Conservation (phyloP, 2,329 filamentous ascomycete genomes). For the Cladophialophora immunda region DNA sequence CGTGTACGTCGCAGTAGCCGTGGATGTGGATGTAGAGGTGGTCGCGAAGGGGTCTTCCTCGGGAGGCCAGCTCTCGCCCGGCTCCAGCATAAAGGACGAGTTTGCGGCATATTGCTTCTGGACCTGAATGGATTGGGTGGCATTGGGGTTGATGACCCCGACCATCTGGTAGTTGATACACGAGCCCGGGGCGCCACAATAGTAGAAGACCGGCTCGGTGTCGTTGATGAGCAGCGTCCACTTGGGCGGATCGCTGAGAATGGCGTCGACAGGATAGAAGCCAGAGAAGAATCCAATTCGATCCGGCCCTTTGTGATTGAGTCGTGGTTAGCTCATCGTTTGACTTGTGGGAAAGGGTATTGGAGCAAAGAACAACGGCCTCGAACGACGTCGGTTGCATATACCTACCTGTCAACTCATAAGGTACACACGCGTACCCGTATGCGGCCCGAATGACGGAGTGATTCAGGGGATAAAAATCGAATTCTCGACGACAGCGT, state of each 20-base stretch:
- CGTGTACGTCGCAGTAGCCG: constrained; percentile 1
- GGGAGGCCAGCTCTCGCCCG: constrained; percentile 36
- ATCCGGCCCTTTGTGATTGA: constrained; percentile 50
- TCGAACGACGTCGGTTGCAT: not conserved
- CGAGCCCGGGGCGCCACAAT: constrained; percentile 72
- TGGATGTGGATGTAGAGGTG: constrained; percentile 15
- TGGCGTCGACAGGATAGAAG: constrained; percentile 56
- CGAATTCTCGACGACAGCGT: constrained; percentile 49
- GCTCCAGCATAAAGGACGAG: constrained; percentile 35
- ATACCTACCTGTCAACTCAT: constrained; percentile 49
- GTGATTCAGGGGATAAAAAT: constrained; percentile 70
- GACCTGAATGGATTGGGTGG: constrained; percentile 30
- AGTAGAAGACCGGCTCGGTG: constrained; percentile 72
- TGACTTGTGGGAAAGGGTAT: not conserved
- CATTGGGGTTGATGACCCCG: constrained; percentile 73
- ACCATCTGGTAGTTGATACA: constrained; percentile 75
- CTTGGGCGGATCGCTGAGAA: constrained; percentile 54
- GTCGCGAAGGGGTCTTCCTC: constrained; percentile 30
- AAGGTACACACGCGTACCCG: constrained; percentile 69
- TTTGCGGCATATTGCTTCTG: constrained; percentile 36
- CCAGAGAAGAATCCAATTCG: constrained; percentile 65
- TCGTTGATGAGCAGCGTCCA: constrained; percentile 63
- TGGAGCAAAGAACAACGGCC: not conserved
- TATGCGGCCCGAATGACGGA: constrained; percentile 70
- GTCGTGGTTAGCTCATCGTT: constrained; percentile 1